Evolutionary conservation across 768 basidiomycete species (phyloP).

Genomic region (Phlegmacium glaucopus): DNA sequence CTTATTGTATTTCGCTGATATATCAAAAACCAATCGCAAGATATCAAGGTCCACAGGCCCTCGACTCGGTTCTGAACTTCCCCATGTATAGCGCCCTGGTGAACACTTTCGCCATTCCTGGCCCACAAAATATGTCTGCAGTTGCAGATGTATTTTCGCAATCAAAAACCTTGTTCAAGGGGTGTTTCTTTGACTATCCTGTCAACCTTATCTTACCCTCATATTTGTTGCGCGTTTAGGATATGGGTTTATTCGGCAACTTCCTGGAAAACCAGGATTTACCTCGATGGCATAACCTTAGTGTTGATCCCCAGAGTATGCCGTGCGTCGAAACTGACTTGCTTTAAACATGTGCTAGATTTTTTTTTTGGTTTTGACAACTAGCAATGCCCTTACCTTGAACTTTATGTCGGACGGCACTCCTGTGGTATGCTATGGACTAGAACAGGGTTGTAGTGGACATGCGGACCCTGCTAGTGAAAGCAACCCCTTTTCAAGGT

Average conservation of each 20-base stretch:
- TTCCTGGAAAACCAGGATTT: conserved; percentile 81
- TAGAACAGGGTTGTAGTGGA: conserved; percentile 71
- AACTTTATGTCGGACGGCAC: conserved; percentile 82
- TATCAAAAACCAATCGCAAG: conserved; percentile 43
- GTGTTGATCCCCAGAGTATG: conserved; percentile 69
- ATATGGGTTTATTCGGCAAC: conserved; percentile 55
- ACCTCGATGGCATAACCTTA: conserved; percentile 68
- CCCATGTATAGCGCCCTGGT: conserved; percentile 64
- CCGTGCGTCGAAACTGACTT: conserved; percentile 38
- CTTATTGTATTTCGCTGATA: conserved; percentile 2
- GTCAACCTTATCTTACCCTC: too few species aligned
- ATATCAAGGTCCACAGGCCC: conserved; percentile 58
- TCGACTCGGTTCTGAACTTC: conserved; percentile 72
- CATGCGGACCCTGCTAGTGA: conserved; percentile 57
- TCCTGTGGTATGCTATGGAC: conserved; percentile 80
- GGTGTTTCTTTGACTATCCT: conserved; percentile 10
- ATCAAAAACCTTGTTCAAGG: conserved; percentile 52
- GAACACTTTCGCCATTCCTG: conserved; percentile 69
- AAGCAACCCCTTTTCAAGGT: neutral
- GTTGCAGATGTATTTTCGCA: conserved; percentile 49
- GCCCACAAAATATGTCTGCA: conserved; percentile 57
- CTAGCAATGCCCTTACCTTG: conserved; percentile 73
- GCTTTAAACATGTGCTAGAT: neutral
- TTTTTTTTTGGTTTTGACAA: conserved; percentile 1
- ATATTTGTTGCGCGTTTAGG: conserved; percentile 21